Evolutionary conservation across 768 basidiomycete genomes (phyloP), one percentile per base, ranked within the genome.

Genomic region (Pleurotus giganteus): DNA sequence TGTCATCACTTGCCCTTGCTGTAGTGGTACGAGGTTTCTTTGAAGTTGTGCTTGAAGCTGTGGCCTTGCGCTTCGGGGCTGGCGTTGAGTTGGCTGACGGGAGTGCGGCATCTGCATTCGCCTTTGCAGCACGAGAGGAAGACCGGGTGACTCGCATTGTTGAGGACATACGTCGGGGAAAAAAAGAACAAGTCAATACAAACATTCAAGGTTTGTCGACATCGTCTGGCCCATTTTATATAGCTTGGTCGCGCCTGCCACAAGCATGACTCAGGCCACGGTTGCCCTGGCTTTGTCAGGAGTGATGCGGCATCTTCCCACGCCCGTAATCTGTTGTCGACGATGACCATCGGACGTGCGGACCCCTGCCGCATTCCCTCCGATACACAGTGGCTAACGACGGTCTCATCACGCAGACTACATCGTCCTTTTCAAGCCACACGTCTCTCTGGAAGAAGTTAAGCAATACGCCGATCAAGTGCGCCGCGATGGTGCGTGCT

Each of bases 141-240:
- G 70, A 72, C 34, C 70, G 70, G 12, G 70, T 71, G 19, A 55
- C 57, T 41, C 61, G 66, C 69, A 70, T 71, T 47, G 27, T 65
- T 46, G 39, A 44, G 4, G 43, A 34, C 19, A 29, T 41, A 9
- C n/a, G 31, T 29, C 37, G 42, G 52, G 11, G 21, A 23, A 39
- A 28, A 15, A 27, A 26, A 29, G 41, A 51, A 23, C 24, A 50
- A 24, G 34, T 39, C 12, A n/a, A 54, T 8, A 51, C 47, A 29
- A 31, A 28, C 44, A 41, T 34, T 37, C 28, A 42, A 47, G 37
- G 27, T 26, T 27, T 19, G 39, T 49, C 12, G 26, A 31, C 23
- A 42, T 47, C 39, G 7, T 7, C 39, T 41, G 2, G 19, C 39
- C 13, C 13, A 13, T 15, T 41, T 7, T 7, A n/a, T 41, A 41